phyloP scores from a whole-genome alignment of 495 filamentous ascomycete species.

The Daldinia caldariorum region DNA sequence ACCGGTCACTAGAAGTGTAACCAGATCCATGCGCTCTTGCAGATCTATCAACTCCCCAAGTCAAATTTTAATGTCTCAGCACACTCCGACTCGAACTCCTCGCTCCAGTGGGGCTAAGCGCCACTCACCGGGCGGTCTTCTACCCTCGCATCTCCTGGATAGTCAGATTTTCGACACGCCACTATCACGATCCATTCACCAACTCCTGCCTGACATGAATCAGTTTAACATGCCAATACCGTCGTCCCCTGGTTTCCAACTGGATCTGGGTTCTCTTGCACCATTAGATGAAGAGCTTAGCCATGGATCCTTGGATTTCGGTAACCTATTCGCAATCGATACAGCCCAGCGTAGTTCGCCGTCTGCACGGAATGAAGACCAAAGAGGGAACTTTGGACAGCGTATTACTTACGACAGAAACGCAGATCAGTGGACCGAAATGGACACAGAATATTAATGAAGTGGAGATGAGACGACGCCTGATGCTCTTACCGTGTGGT shows the following conservation, averaged over 20 bases:
- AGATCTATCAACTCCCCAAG: conserved; percentile 50
- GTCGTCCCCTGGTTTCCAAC: conserved; percentile 48
- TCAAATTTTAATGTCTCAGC: conserved; percentile 48
- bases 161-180: conserved; percentile 59
- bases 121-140: conserved; percentile 46
- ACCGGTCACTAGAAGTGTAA: conserved; percentile 65
- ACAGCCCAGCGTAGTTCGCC: conserved; percentile 64
- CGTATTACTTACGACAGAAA: conserved; percentile 27
- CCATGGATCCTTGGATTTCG: conserved; percentile 51
- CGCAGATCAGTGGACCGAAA: conserved; percentile 1
- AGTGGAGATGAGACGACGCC: background rate
- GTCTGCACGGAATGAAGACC: conserved; percentile 44
- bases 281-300: conserved; percentile 52
- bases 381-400: conserved; percentile 21
- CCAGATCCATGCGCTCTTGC: conserved; percentile 59
- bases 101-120: conserved; percentile 43
- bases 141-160: conserved; percentile 51
- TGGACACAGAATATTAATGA: conserved; percentile 1
- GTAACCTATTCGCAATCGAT: conserved; percentile 60
- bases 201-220: conserved; percentile 66
- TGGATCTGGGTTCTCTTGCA: conserved; percentile 54
- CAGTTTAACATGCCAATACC: conserved; percentile 52
- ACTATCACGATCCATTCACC: conserved; percentile 67
- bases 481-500: background rate
- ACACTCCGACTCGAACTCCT: conserved; percentile 57